Conservation (phyloP, 345 rosid genomes). For the Gossypium anomalum region DNA sequence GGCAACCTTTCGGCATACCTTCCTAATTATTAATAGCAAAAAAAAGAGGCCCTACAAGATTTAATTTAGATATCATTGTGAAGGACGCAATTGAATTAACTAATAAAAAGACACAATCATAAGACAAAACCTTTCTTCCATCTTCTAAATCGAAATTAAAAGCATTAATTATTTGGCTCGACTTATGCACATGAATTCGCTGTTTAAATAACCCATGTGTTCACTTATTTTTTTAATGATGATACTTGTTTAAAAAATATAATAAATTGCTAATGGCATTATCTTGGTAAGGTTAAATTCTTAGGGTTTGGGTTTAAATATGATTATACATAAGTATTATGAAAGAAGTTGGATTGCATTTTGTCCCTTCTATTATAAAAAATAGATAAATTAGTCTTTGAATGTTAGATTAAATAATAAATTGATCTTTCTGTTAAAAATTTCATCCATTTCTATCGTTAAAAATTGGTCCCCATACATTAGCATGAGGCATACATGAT, state of each 20-base stretch:
- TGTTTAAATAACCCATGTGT: constrained; percentile 5
- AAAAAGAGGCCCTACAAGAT: not conserved
- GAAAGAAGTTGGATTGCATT: too few species aligned
- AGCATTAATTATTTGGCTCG: not conserved
- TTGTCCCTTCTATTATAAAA: too few species aligned
- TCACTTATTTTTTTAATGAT: not conserved
- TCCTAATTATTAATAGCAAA: not conserved
- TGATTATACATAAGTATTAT: too few species aligned
- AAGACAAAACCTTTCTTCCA: not conserved
- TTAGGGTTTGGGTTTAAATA: too few species aligned
- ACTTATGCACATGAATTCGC: not conserved
- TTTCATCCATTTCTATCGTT: accelerated
- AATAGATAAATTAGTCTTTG: too few species aligned
- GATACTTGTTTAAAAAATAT: too few species aligned
- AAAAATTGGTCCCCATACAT: too few species aligned
- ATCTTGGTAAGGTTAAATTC: too few species aligned
- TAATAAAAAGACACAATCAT: not conserved
- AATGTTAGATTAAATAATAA: too few species aligned
- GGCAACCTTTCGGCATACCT: constrained; percentile 3
- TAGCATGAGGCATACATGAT: too few species aligned
- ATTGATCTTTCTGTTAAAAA: too few species aligned
- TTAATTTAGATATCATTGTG: not conserved
- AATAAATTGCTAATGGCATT: too few species aligned
- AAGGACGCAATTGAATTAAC: not conserved
- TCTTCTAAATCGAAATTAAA: not conserved